phyloP scores from a whole-genome alignment of 176 grass and related monocot genomes.

The Avena eriantha region DNA sequence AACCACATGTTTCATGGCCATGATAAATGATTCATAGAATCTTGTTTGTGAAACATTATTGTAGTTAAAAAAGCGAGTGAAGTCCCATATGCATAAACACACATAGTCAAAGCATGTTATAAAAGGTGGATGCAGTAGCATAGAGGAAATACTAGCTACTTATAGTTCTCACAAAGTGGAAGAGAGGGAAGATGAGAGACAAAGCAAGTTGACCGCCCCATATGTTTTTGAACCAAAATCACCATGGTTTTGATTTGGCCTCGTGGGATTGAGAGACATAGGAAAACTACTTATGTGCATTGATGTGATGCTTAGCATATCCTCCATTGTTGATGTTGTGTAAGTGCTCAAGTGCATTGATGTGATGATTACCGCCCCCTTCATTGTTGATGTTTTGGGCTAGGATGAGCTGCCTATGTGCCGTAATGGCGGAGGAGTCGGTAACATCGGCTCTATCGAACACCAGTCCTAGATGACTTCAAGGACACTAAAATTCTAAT shows the following conservation, averaged over 20 bases:
- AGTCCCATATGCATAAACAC: background rate
- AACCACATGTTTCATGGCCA: background rate
- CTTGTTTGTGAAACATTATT: background rate
- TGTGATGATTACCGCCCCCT: background rate
- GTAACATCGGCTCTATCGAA: too few species aligned
- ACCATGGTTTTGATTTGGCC: background rate
- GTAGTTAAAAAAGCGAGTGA: background rate
- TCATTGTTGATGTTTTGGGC: background rate
- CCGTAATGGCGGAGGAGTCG: too few species aligned
- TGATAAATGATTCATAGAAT: background rate
- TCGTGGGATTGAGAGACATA: background rate
- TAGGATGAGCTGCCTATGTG: too few species aligned
- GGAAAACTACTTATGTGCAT: background rate
- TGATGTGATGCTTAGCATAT: fast-evolving
- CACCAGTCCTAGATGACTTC: too few species aligned
- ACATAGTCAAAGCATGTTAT: background rate
- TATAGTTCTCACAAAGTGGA: background rate
- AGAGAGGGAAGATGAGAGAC: background rate
- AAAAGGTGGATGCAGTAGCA: background rate
- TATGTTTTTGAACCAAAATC: background rate
- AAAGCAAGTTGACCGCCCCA: background rate
- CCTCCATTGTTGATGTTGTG: background rate
- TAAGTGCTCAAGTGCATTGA: too few species aligned
- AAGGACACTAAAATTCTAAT: too few species aligned
- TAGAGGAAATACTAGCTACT: background rate